phyloP scores from a whole-genome alignment of 192 early-diverging fungal genomes.

The Dissophora globulifera region DNA sequence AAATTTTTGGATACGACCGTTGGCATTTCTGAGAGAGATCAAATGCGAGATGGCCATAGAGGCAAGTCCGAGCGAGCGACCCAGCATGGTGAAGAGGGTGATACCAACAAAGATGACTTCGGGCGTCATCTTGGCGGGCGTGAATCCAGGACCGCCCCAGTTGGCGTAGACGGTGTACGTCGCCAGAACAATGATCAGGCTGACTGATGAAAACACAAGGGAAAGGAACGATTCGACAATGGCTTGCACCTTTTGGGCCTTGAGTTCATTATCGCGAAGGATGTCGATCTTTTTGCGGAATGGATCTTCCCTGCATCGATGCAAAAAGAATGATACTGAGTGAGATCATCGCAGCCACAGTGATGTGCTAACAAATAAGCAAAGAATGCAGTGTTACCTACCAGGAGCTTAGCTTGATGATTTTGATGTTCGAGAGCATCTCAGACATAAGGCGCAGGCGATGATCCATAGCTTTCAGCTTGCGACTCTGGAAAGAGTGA shows the following conservation, averaged over 20 bases:
- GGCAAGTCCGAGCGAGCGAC: conserved; percentile 60
- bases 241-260: conserved; percentile 18
- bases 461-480: conserved; percentile 29
- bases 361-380: no score
- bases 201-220: conserved; percentile 36
- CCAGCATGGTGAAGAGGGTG: conserved; percentile 69
- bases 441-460: conserved; percentile 36
- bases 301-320: conserved; percentile 17
- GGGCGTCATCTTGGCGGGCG: conserved; percentile 31
- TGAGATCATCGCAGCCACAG: no score
- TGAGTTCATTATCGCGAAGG: conserved; percentile 17
- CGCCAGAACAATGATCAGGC: conserved; percentile 27
- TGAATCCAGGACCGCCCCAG: conserved; percentile 35
- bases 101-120: conserved; percentile 72
- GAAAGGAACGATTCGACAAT: conserved; percentile 13
- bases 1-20: conserved; percentile 61
- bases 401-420: conserved; percentile 40
- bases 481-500: conserved; percentile 9
- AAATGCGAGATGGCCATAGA: conserved; percentile 67
- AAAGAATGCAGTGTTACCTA: no score
- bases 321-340: no score
- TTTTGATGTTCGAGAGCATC: conserved; percentile 42
- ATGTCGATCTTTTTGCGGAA: conserved; percentile 24
- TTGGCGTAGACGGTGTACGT: conserved; percentile 33
- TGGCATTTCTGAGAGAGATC: conserved; percentile 62